A percentile compares a stretch with the other conserved stretches of the same genome.
Conservation (phyloP, 495 filamentous ascomycete genomes). For the Pseudomonodictys pantanalensis region DNA sequence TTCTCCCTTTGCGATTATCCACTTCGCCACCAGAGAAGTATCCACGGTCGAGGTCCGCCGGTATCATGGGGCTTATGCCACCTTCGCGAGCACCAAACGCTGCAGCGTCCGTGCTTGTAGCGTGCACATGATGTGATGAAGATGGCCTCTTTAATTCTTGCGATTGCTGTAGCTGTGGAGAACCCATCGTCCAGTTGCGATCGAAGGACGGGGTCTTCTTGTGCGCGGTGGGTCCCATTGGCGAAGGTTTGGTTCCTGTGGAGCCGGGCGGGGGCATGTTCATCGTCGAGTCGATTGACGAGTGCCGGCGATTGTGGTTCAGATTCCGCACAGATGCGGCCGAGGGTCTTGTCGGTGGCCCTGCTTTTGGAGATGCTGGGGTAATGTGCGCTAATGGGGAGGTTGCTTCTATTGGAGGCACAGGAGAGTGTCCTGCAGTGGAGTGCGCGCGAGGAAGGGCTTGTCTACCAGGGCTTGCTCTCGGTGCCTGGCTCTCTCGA, state of each 20-base stretch:
- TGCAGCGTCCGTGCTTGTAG: conserved; percentile 34
- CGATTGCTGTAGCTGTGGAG: conserved; percentile 33
- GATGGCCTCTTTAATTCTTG: conserved; percentile 20
- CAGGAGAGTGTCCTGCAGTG: conserved; percentile 32
- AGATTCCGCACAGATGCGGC: conserved; percentile 82
- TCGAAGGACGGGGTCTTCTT: conserved; percentile 88
- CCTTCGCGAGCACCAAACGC: conserved; percentile 7
- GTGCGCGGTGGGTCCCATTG: conserved; percentile 47
- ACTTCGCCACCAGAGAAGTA: conserved; percentile 91
- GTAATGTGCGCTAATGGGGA: conserved; percentile 53
- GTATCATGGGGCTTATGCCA: conserved; percentile 30
- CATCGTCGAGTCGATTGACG: conserved; percentile 68
- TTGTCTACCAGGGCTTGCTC: conserved; percentile 15
- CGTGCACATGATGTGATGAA: conserved; percentile 36
- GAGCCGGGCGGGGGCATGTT: conserved; percentile 23
- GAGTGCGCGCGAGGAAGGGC: conserved; percentile 23
- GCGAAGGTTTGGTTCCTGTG: conserved; percentile 6
- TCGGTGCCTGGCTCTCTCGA: conserved; percentile 44
- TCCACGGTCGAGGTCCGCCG: conserved; percentile 72
- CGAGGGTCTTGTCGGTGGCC: conserved; percentile 50
- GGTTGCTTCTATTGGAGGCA: conserved; percentile 32
- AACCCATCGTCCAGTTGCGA: conserved; percentile 78
- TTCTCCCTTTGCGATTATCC: conserved; percentile 66
- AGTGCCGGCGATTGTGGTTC: conserved; percentile 83
- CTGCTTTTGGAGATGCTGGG: conserved; percentile 29